Evolutionary conservation across 176 grass and related monocot species (phyloP).

Genomic region (Eleusine indica): DNA sequence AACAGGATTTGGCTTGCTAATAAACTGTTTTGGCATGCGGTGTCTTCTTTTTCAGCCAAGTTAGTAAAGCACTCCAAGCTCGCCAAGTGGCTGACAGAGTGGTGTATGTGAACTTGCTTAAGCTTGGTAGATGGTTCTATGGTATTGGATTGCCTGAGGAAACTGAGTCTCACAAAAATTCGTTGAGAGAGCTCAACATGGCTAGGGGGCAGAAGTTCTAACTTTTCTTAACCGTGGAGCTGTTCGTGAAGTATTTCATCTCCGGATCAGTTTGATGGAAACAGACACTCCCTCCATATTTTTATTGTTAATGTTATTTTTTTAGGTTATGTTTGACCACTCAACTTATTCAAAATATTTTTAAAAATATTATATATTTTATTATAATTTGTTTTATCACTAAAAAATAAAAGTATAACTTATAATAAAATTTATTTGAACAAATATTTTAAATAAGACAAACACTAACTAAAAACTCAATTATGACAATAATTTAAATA

Average conservation of each 20-base stretch:
- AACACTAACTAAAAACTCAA: too few relatives aligned
- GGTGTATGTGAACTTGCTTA: slow-evolving; percentile 63
- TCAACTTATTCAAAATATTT: too few relatives aligned
- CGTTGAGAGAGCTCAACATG: slow-evolving; percentile 57
- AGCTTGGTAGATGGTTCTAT: slow-evolving; percentile 81
- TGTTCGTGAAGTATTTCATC: slow-evolving; percentile 75
- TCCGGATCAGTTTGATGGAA: slow-evolving; percentile 57
- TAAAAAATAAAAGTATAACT: too few relatives aligned
- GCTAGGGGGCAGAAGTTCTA: slow-evolving; percentile 53
- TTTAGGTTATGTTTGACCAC: too few relatives aligned
- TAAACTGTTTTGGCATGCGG: slow-evolving; percentile 3
- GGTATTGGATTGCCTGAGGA: slow-evolving; percentile 81
- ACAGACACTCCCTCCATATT: background rate
- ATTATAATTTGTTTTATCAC: too few relatives aligned
- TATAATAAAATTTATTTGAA: too few relatives aligned
- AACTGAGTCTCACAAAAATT: slow-evolving; percentile 44
- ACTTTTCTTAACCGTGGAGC: slow-evolving; percentile 74
- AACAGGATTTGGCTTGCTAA: slow-evolving; percentile 1
- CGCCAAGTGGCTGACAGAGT: slow-evolving; percentile 54
- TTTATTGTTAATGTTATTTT: too few relatives aligned
- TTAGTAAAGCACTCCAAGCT: slow-evolving; percentile 52
- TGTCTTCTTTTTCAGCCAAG: slow-evolving; percentile 55
- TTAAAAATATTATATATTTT: too few relatives aligned
- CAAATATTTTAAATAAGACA: too few relatives aligned
- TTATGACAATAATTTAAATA: too few relatives aligned